Base-by-base conservation (phyloP, 2,329 filamentous ascomycete genomes). In the Alternaria incomplexa region DNA sequence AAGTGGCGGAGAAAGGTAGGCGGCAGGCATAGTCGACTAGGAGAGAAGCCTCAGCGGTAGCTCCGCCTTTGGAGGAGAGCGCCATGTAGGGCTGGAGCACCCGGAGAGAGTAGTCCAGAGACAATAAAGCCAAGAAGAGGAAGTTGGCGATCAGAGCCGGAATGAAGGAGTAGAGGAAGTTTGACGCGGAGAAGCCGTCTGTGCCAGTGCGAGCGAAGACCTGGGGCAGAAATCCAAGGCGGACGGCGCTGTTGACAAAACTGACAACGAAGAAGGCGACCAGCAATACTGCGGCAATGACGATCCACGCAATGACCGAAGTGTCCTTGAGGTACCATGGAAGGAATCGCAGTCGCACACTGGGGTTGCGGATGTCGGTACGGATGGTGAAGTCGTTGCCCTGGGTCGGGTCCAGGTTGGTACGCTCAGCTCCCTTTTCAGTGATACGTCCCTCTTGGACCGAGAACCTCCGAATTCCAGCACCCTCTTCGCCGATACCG, bases 141-240 rank as follows among this genome's bases (percentile, higher is more conserved):
- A 91, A 68, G 72, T 89, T 87, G 5, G 89, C 92, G 26, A 93
- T 75, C 0, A 91, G 70, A 3, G 90, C 87, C 0, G 92, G 91
- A 22, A 94, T 59, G 79, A 94, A 93, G 64, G 87, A 89, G 83
- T 93, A 97, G 54, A 97, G 82, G 81, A 97, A 97, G 79, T 97
- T 93, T 53, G 93, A 92, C 0, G 92, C 84, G 1, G 93, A 96
- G 79, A 96, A 97, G 17, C 91, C 92, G 25, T 73, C 70, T 0
- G 80, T 73, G 4, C 86, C 82, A 1, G 92, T 88, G 3, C 84
- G 82, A 0, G 90, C 88, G 10, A 84, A 81, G 1, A 97, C 82
- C 7, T 85, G 82, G 3, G 94, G 93, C 7, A 85, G 78, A 77
- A 97, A 97, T 9, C 93, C 94, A 8, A 84, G 77, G 40, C 86